Conservation (phyloP, 192 early-diverging fungal species). For the Coemansia sp. region DNA sequence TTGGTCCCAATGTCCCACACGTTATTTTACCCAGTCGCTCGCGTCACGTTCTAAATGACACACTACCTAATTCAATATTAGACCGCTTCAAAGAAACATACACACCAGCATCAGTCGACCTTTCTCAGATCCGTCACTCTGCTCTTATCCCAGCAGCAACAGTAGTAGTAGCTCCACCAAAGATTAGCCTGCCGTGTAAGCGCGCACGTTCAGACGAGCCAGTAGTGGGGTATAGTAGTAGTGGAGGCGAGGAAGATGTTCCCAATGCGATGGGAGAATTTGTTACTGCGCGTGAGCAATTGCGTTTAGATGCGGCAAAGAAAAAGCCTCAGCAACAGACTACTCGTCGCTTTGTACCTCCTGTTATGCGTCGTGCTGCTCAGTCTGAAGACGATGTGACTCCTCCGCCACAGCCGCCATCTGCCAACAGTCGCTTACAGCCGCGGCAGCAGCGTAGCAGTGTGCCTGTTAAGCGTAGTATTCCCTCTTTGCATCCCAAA, state of each 20-base stretch:
- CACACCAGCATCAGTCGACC: not conserved
- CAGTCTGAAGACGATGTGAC: constrained; percentile 23
- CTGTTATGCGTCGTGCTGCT: constrained; percentile 5
- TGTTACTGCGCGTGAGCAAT: constrained; percentile 45
- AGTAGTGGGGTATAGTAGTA: not conserved
- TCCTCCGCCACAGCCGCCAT: not conserved
- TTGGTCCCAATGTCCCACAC: not conserved
- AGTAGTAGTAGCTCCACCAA: not conserved
- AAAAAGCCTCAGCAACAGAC: not conserved
- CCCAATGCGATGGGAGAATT: constrained; percentile 15
- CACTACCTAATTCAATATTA: not conserved
- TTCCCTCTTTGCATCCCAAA: constrained; percentile 29
- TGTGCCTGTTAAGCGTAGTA: constrained; percentile 3
- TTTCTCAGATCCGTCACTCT: not conserved
- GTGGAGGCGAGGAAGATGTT: not conserved
- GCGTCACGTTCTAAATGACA: not conserved
- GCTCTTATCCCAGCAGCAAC: not conserved
- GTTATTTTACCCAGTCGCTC: not conserved
- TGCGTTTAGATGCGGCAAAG: constrained; percentile 33
- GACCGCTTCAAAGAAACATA: not conserved
- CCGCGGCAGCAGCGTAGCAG: not conserved
- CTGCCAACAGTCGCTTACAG: not conserved
- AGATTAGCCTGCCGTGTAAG: not conserved
- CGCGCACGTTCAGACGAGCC: constrained; percentile 24
- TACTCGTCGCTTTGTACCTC: constrained; percentile 32